Evolutionary conservation across 257 asterid genomes (phyloP), one percentile per base, ranked within the genome.

Genomic region (Primulina eburnea): DNA sequence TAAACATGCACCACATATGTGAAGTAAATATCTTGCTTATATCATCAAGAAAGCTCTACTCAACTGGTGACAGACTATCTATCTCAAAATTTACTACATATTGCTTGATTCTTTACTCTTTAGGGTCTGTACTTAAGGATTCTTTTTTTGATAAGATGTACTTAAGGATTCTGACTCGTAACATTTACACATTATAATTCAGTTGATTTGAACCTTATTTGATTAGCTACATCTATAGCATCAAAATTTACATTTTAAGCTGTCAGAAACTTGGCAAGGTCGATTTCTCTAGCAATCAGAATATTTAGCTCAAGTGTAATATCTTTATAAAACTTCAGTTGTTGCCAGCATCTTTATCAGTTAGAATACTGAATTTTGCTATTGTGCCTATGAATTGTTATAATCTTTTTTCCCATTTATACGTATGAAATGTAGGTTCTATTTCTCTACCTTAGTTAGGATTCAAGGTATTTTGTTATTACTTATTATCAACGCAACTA

Each of bases 381-480:
- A 14, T 16, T 0, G 8, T 16, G 21, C 57, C 20, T 14, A 50
- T 17, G 57, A 4, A 50, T 69, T 77, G 43, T 60, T 72, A 62
- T 18, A 64, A 38, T 30, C 59, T 64, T 24, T 6, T n/a, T 61
- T 17, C 33, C 62, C 21, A 6, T 9, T 50, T 50, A 20, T 14
- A 11, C 50, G 21, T n/a, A 5, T 24, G 53, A 58, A 52, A 65
- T 57, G 16, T n/a, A 20, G 21, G 9, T 0, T 50, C 57, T 63
- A 37, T 65, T 50, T 81, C 62, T 26, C 34, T 75, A 33, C 50
- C 69, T 73, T 70, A 56, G 28, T 69, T 20, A 71, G 37, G 62
- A 50, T 67, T 62, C 29, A 59, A 40, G 50, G 30, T 26, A 9
- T 18, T 35, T 38, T 29, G 29, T 67, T 63, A 50, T 57, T 70